These are phyloP conservation scores for Eucalyptus tenuipes DNA, from an alignment of 345 rosid genomes.

Conservation along the genomic window DNA sequence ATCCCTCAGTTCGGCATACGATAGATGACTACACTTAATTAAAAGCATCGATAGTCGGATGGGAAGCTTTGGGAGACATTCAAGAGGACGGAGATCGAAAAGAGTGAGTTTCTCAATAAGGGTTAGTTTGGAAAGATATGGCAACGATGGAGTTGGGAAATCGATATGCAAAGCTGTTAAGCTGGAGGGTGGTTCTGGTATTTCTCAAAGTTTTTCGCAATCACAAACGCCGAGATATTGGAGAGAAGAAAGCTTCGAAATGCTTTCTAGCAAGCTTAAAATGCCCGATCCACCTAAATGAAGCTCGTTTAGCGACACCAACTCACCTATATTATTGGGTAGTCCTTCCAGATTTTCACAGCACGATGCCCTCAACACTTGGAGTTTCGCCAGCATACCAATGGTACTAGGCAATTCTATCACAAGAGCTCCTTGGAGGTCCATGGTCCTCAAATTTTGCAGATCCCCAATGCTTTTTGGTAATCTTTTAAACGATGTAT, in stretches of 20 bases:
- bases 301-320: not conserved
- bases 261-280: not conserved
- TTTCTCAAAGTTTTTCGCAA: not conserved
- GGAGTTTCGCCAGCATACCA: not conserved
- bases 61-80: not conserved
- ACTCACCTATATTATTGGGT: not conserved
- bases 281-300: fast-evolving
- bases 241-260: not conserved
- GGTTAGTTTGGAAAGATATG: not conserved
- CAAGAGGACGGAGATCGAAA: not conserved
- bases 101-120: not conserved
- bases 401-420: not conserved
- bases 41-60: not conserved
- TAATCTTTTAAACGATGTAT: not conserved
- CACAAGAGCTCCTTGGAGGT: fast-evolving
- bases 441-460: not conserved
- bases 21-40: fast-evolving
- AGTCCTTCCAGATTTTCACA: no score
- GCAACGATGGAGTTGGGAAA: not conserved
- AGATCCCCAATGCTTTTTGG: not conserved
- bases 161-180: not conserved
- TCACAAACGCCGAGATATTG: fast-evolving
- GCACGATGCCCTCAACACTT: no score
- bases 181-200: not conserved
- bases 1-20: fast-evolving